These are phyloP conservation scores for Ilyonectria sp. DNA, from an alignment of 2,329 filamentous ascomycete species.

Conservation along the genomic window DNA sequence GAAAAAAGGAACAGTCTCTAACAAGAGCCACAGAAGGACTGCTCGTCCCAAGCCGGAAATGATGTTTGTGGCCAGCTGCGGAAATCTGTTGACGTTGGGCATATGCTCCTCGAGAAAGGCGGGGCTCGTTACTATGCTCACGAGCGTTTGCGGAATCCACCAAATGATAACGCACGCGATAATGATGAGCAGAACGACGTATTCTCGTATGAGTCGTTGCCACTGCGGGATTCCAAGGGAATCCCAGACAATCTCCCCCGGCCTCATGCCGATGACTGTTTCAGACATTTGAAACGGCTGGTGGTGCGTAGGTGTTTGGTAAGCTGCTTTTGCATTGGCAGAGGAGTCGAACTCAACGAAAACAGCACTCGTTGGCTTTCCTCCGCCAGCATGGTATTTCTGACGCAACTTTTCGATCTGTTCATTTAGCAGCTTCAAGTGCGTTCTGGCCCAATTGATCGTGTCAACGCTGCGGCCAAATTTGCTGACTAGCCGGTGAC, in stretches of 20 bases:
- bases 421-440: neutral
- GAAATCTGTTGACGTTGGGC: too few relatives aligned
- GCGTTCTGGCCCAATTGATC: slow-evolving; percentile 4
- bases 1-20: too few relatives aligned
- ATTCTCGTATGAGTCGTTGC: neutral
- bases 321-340: slow-evolving; percentile 5
- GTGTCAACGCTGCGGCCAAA: neutral
- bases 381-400: neutral
- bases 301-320: neutral
- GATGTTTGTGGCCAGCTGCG: too few relatives aligned
- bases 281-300: slow-evolving; percentile 7
- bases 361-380: neutral
- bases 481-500: neutral
- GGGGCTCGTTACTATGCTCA: too few relatives aligned
- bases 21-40: too few relatives aligned
- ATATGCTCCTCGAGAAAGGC: too few relatives aligned
- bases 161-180: neutral
- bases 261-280: neutral
- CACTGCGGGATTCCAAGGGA: slow-evolving; percentile 1
- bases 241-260: neutral
- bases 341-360: slow-evolving; percentile 15
- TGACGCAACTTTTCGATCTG: neutral
- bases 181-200: neutral
- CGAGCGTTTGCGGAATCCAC: neutral
- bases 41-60: too few relatives aligned